phyloP scores from a whole-genome alignment of 352 stramenopile species.

The Pythium chondricola region DNA sequence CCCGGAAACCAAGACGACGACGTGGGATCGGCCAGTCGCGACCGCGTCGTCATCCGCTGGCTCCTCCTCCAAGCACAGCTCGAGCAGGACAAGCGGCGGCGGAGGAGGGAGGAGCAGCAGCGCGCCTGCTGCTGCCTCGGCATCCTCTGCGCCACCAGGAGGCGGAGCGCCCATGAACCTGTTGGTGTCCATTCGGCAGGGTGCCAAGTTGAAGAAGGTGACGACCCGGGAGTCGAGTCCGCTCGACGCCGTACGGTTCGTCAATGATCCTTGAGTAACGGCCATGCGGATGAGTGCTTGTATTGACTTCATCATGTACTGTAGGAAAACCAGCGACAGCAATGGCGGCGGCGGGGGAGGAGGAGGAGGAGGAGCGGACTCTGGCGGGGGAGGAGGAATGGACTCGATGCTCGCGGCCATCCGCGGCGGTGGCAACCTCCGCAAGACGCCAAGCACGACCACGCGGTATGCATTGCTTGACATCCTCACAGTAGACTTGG shows the following conservation, averaged over 20 bases:
- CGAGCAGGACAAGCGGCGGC: constrained; percentile 11
- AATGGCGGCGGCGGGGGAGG: constrained; percentile 12
- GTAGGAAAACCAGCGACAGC: not conserved
- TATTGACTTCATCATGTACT: not conserved
- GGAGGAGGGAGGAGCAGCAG: constrained; percentile 15
- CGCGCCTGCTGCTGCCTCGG: constrained; percentile 3
- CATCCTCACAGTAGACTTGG: too few species aligned
- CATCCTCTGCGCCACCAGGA: constrained; percentile 15
- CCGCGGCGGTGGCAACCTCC: constrained; percentile 53
- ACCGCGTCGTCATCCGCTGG: constrained; percentile 11
- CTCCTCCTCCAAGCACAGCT: constrained; percentile 11
- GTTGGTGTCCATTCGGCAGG: constrained; percentile 66
- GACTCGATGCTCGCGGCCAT: constrained; percentile 69
- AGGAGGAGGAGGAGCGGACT: constrained; percentile 12
- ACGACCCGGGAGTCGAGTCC: constrained; percentile 64
- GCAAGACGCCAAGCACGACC: constrained; percentile 35
- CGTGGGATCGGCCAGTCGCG: constrained; percentile 56
- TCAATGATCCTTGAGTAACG: too few species aligned
- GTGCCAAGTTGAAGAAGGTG: constrained; percentile 71
- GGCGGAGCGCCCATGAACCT: constrained; percentile 42
- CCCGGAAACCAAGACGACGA: constrained; percentile 82
- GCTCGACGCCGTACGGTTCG: constrained; percentile 35
- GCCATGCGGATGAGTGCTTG: not conserved
- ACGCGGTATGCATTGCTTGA: too few species aligned
- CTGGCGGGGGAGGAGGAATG: constrained; percentile 39